phyloP scores from a whole-genome alignment of 257 asterid genomes.

The Solanum medicagineum region DNA sequence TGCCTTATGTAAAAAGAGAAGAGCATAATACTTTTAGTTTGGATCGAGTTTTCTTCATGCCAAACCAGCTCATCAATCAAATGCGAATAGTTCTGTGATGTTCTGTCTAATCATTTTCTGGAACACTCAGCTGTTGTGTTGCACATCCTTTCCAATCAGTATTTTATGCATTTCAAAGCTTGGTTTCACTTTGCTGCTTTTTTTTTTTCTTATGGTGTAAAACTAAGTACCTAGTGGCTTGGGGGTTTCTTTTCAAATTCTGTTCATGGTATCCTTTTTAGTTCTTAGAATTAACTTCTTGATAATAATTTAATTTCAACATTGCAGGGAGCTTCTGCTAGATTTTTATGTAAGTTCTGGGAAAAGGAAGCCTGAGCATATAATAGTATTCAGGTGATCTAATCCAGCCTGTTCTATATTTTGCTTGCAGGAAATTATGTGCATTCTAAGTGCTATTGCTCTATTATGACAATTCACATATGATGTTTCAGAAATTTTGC shows the following conservation, averaged over 20 bases:
- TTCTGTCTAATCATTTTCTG: neutral
- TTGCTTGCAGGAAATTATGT: neutral
- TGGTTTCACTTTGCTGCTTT: neutral
- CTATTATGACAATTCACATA: neutral
- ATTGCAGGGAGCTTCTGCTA: conserved; percentile 56
- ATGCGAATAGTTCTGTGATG: neutral
- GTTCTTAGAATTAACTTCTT: neutral
- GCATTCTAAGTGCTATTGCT: neutral
- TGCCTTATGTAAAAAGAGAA: neutral
- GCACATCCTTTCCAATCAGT: neutral
- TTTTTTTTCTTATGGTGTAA: neutral
- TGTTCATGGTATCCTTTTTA: neutral
- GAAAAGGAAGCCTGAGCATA: conserved; percentile 76
- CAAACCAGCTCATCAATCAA: neutral
- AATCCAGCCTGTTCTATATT: neutral
- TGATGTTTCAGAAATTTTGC: neutral
- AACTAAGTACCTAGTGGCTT: neutral
- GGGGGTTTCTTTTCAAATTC: neutral
- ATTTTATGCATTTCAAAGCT: neutral
- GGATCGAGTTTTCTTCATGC: neutral
- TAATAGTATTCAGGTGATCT: conserved; percentile 71
- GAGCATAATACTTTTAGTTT: neutral
- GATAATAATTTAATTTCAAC: neutral
- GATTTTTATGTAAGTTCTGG: conserved; percentile 70
- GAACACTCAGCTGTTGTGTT: neutral